Evolutionary conservation across 139 green algal species (phyloP).

Genomic region (Picochlorum sp.): DNA sequence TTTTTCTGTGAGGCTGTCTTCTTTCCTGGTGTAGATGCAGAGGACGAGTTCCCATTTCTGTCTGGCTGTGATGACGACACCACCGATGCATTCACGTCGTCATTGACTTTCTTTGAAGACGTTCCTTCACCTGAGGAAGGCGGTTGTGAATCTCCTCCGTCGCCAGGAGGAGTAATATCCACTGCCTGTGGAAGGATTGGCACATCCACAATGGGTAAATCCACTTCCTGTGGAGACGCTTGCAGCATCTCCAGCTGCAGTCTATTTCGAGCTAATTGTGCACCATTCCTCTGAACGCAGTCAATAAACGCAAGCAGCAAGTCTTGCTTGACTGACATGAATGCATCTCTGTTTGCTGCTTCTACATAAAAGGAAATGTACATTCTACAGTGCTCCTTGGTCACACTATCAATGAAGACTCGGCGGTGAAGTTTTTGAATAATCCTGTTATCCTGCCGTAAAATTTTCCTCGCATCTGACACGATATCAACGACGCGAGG

Average conservation of each 20-base stretch:
- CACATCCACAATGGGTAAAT: conserved; percentile 13
- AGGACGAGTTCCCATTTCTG: background rate
- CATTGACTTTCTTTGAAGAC: background rate
- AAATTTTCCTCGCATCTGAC: conserved; percentile 62
- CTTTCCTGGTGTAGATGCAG: background rate
- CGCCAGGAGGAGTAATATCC: conserved; percentile 10
- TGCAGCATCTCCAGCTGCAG: conserved; percentile 29
- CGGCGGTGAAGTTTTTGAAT: conserved; percentile 84
- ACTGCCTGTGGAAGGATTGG: conserved; percentile 22
- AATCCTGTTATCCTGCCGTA: conserved; percentile 58
- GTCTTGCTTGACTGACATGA: conserved; percentile 83
- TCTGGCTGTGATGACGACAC: background rate
- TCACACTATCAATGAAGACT: conserved; percentile 82
- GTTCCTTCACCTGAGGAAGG: background rate
- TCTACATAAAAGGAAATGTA: conserved; percentile 74
- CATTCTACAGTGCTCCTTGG: conserved; percentile 48
- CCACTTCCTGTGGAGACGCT: background rate
- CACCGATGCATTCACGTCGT: background rate
- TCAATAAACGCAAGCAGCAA: conserved; percentile 72
- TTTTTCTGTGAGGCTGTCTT: background rate
- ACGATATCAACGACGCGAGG: conserved; percentile 29
- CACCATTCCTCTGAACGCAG: conserved; percentile 71
- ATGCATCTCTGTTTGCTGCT: conserved; percentile 66
- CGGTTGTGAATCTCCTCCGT: background rate
- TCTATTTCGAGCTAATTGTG: conserved; percentile 49